Percentiles rank a stretch among this genome's conserved stretches.
Evolutionary conservation across 495 filamentous ascomycete species (phyloP).

Genomic region (Penicillium mononematosum): DNA sequence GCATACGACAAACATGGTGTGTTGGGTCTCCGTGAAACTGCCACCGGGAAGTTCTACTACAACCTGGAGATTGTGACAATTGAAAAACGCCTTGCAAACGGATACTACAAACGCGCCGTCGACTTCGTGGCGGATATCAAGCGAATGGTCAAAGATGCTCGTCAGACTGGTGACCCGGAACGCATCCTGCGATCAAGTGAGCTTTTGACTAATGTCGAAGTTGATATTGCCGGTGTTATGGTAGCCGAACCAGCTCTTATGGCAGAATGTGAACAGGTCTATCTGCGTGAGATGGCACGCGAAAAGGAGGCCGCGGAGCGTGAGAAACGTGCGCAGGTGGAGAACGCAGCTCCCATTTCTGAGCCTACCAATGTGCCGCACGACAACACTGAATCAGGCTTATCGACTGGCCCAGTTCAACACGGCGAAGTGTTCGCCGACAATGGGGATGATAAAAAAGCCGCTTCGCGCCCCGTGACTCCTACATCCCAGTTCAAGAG

Average conservation of each 20-base stretch:
- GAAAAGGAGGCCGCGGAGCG: conserved; percentile 64
- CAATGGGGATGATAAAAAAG: conserved; percentile 32
- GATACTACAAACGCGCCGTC: conserved; percentile 84
- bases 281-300: conserved; percentile 69
- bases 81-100: conserved; percentile 90
- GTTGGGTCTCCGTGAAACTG: conserved; percentile 64
- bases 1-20: conserved; percentile 72
- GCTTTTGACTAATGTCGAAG: conserved; percentile 84
- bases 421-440: conserved; percentile 56
- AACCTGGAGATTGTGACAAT: conserved; percentile 93
- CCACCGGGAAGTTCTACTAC: conserved; percentile 81
- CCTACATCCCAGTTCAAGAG: conserved; percentile 49
- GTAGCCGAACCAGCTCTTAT: conserved; percentile 61
- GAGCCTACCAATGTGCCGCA: conserved; percentile 44
- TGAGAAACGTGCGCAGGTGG: conserved; percentile 18
- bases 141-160: conserved; percentile 78
- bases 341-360: conserved; percentile 23
- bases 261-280: conserved; percentile 69
- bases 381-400: conserved; percentile 41
- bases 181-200: conserved; percentile 82
- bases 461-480: conserved; percentile 49
- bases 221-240: conserved; percentile 75
- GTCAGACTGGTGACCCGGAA: conserved; percentile 70
- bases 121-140: conserved; percentile 88
- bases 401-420: conserved; percentile 57